Conservation (phyloP, 1,284 basidiomycete genomes). For the Cryptococcus floricola region DNA sequence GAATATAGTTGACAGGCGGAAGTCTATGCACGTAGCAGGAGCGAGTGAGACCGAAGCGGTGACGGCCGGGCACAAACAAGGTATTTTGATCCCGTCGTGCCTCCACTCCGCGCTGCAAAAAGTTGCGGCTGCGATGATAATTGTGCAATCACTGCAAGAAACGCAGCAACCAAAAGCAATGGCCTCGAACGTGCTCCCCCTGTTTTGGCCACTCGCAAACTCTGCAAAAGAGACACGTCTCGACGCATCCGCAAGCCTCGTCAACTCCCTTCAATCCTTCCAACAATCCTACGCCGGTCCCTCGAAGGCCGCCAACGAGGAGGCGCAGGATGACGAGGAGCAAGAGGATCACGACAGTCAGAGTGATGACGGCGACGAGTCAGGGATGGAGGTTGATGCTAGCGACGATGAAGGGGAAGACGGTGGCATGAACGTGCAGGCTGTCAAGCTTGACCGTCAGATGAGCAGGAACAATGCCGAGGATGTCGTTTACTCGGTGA, state of each 20-base stretch:
- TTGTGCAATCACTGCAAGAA: not conserved
- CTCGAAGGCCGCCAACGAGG: slow-evolving; percentile 6
- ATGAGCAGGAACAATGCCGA: slow-evolving; percentile 66
- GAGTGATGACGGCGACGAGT: slow-evolving; percentile 55
- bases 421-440: slow-evolving; percentile 50
- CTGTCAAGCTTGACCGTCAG: slow-evolving; percentile 41
- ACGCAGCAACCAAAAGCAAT: slow-evolving; percentile 12
- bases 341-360: slow-evolving; percentile 45
- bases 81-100: not conserved
- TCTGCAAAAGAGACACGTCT: slow-evolving; percentile 72
- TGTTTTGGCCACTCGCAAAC: slow-evolving; percentile 94
- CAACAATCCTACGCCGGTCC: slow-evolving; percentile 55
- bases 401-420: slow-evolving; percentile 52
- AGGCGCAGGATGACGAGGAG: slow-evolving; percentile 51
- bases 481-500: slow-evolving; percentile 84
- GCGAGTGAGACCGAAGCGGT: too few relatives aligned
- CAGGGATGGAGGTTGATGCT: slow-evolving; percentile 45
- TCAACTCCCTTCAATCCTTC: slow-evolving; percentile 74
- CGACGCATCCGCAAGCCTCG: slow-evolving; percentile 78
- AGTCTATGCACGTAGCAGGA: too few relatives aligned
- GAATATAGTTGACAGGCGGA: too few relatives aligned
- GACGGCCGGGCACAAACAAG: not conserved
- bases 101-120: not conserved
- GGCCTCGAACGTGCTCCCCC: slow-evolving; percentile 59
- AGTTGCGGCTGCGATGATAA: not conserved